Evolutionary conservation across 352 stramenopile species (phyloP), one percentile per base, ranked within the genome.

Genomic region (Phytophthora uliginosa): DNA sequence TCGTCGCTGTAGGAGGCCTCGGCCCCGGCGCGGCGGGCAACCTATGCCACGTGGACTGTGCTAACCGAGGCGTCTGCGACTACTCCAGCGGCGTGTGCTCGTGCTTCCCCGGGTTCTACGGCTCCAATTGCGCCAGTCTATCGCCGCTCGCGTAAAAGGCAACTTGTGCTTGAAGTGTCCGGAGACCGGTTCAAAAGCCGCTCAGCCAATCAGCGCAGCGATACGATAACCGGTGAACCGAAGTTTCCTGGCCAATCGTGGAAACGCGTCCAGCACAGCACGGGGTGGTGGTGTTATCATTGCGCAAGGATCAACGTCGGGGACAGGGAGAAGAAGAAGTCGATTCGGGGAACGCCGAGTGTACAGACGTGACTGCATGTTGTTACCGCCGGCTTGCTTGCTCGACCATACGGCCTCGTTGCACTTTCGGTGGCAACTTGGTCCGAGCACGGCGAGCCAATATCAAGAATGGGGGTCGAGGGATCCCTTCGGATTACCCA

Each of bases 61-160:
- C 90, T 7, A 95, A 96, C 61, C 84, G 88, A 17, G 89, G 90
- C 50, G 79, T 84, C 17, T 97, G 89, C 70, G 85, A 95, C 78
- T 93, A 83, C 69, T 76, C 73, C 33, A 89, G 66, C 1, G 90
- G 88, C 36, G 77, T 78, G 3, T 96, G 88, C 74, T 58, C 67
- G 48, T 95, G 90, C 79, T 96, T 91, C 55, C 55, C 72, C 5
- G 88, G 90, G 15, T 95, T 91, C 63, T 93, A 91, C 62, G 85
- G 87, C n/a, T 91, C 87, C 62, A 92, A 92, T 64, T 93, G 87
- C 72, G 84, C 85, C 3, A 93, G 85, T 56, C 74, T 89, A 24
- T 93, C 84, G 3, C 87, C 86, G 0, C 67, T 92, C n/a, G 53
- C 18, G 2, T 76, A 72, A 51, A 4, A 17, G 3, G 58, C 59